Percentiles rank a stretch among this genome's conserved stretches.
phyloP scores from a whole-genome alignment of 2,329 filamentous ascomycete genomes.

The Epichloe coenophiala region DNA sequence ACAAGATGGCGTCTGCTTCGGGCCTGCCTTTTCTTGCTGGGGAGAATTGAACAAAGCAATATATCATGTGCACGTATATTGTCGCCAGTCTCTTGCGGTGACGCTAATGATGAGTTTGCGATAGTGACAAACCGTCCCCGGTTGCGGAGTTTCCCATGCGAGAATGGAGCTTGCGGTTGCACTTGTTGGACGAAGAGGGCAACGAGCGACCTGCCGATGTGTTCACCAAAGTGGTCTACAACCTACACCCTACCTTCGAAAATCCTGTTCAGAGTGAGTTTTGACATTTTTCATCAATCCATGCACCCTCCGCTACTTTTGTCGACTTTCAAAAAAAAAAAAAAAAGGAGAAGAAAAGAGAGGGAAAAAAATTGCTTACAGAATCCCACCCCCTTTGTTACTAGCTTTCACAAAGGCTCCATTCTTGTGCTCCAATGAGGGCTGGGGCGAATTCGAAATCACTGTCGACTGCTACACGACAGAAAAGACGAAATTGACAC shows the following conservation, averaged over 20 bases:
- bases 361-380: not conserved
- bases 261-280: conserved; percentile 71
- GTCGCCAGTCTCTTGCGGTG: not conserved
- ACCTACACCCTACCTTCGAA: conserved; percentile 86
- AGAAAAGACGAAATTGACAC: conserved; percentile 71
- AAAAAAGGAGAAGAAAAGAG: not conserved
- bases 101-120: conserved; percentile 5
- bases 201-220: conserved; percentile 70
- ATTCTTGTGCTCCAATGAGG: conserved; percentile 83
- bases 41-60: not conserved
- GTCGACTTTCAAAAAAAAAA: not conserved
- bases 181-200: conserved; percentile 71
- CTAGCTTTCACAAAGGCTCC: conserved; percentile 70
- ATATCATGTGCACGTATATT: not conserved
- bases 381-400: not conserved
- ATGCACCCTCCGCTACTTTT: not conserved
- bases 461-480: conserved; percentile 67
- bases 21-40: not conserved
- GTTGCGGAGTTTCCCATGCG: conserved; percentile 86
- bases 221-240: conserved; percentile 88
- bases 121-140: conserved; percentile 64
- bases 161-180: conserved; percentile 79
- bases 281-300: not conserved
- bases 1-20: not conserved
- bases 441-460: conserved; percentile 99